Evolutionary conservation across 139 green algal species (phyloP).

Genomic region (Chlorella sorokiniana): DNA sequence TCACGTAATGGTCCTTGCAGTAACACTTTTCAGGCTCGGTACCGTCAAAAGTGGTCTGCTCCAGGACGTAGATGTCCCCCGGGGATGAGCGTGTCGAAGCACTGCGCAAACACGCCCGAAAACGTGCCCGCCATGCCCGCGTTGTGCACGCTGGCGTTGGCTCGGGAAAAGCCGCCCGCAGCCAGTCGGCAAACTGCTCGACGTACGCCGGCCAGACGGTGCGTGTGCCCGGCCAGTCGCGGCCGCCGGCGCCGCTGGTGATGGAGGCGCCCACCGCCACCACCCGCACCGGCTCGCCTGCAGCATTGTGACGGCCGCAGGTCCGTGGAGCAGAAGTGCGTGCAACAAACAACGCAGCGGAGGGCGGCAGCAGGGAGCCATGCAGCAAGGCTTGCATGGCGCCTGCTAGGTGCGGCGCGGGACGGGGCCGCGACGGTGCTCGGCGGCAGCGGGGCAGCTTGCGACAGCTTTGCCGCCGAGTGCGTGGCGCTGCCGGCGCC

Average conservation of each 20-base stretch:
- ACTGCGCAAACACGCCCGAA: slow-evolving; percentile 17
- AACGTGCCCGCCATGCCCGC: slow-evolving; percentile 23
- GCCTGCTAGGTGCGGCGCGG: too few species aligned
- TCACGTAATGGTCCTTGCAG: slow-evolving; percentile 21
- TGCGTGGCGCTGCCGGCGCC: too few species aligned
- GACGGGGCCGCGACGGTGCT: background rate
- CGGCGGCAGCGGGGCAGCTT: background rate
- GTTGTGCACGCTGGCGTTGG: slow-evolving; percentile 14
- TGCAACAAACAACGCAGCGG: too few species aligned
- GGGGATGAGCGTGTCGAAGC: slow-evolving; percentile 20
- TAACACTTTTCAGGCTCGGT: slow-evolving; percentile 14
- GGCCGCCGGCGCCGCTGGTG: slow-evolving; percentile 3
- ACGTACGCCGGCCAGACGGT: slow-evolving; percentile 16
- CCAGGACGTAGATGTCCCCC: slow-evolving; percentile 3
- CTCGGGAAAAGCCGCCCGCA: background rate
- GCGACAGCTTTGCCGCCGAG: background rate
- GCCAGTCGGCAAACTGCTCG: background rate
- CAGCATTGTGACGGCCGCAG: background rate
- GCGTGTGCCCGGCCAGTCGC: background rate
- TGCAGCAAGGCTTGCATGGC: too few species aligned
- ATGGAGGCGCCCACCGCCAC: slow-evolving; percentile 4
- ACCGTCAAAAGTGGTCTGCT: slow-evolving; percentile 23
- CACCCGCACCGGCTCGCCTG: slow-evolving; percentile 1
- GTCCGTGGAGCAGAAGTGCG: too few species aligned
- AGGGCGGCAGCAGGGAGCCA: too few species aligned